phyloP scores from a whole-genome alignment of 2,329 filamentous ascomycete species.

The Stagonosporopsis vannaccii region DNA sequence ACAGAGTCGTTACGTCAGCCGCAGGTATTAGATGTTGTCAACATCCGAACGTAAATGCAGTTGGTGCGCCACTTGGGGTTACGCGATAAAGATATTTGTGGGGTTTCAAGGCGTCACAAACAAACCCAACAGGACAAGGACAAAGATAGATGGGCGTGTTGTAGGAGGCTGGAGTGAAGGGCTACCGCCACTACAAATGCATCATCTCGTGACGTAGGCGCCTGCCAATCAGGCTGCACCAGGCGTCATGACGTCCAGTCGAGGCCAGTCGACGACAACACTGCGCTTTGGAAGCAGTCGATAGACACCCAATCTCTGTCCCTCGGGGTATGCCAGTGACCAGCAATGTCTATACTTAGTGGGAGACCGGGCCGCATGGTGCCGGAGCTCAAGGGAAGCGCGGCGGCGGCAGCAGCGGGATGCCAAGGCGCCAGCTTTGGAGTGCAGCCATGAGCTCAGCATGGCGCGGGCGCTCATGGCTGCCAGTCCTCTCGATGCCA shows the following conservation, averaged over 20 bases:
- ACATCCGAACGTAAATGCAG: not conserved
- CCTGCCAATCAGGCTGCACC: constrained; percentile 33
- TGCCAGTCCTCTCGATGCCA: constrained; percentile 41
- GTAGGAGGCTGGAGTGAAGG: constrained; percentile 29
- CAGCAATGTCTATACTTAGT: not conserved
- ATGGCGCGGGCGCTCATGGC: constrained; percentile 10
- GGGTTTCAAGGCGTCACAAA: not conserved
- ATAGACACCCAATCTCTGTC: not conserved
- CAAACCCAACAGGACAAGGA: not conserved
- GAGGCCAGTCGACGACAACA: not conserved
- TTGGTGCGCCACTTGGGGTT: not conserved
- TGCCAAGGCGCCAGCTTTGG: constrained; percentile 38
- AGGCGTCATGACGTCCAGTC: not conserved
- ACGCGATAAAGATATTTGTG: not conserved
- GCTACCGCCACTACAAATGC: constrained; percentile 28
- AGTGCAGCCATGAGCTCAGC: constrained; percentile 26
- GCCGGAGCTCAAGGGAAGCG: constrained; percentile 6
- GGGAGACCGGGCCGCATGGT: constrained; percentile 3
- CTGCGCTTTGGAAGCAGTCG: not conserved
- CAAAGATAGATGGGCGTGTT: constrained; percentile 4
- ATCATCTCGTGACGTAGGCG: constrained; percentile 37
- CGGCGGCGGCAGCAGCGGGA: not conserved
- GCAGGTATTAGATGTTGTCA: too few species aligned
- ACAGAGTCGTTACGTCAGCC: not conserved
- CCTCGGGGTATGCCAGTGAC: not conserved